Base-by-base conservation (phyloP, 768 basidiomycete genomes). In the Suillus lakei region DNA sequence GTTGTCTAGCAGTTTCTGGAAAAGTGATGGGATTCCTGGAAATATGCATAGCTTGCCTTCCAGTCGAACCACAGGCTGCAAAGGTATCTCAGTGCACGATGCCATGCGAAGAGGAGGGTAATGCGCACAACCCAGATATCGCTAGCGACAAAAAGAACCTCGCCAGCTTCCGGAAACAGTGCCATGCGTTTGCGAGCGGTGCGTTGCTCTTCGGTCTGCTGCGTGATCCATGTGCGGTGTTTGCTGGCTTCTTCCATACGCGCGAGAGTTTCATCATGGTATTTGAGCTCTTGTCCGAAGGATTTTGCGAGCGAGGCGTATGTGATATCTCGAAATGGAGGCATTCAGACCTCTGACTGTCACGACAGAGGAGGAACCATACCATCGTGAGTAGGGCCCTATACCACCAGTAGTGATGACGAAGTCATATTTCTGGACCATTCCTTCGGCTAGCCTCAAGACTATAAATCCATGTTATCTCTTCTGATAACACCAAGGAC, bases 401-500 rank as follows among this genome's bases (percentile, higher is more conserved):
- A 98, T 95, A 1, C 96, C 96, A 2, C 96, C 96, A 18, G 88
- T 90, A 0, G 94, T 96, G 61, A 98, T 84, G 36, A 98, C 95
- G 70, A 96, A 89, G 76, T 98, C 96, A 76, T 95, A 96, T 53
- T 86, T 86, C 44, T 82, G 78, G 41, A 91, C 90, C 85, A 99
- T 87, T n/a, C 26, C 95, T 83, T 65, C 87, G 82, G 43, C 92
- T 93, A 9, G 96, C 95, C 73, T 97, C 93, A 64, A 92, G 81
- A 64, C 94, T 96, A 72, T 18, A 16, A 39, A 21, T 56, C 36
- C 34, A 53, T 21, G 26, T 67, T 54, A 59, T 59, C 36, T 21
- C 18, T 21, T 30, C 26, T 21, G 28, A 59, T 13, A 12, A 50
- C n/a, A 15, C 28, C 30, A 46, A 41, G 18, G 58, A 8, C 32